Conservation (phyloP, 2,329 filamentous ascomycete species). For the Thielaviopsis cerberus region DNA sequence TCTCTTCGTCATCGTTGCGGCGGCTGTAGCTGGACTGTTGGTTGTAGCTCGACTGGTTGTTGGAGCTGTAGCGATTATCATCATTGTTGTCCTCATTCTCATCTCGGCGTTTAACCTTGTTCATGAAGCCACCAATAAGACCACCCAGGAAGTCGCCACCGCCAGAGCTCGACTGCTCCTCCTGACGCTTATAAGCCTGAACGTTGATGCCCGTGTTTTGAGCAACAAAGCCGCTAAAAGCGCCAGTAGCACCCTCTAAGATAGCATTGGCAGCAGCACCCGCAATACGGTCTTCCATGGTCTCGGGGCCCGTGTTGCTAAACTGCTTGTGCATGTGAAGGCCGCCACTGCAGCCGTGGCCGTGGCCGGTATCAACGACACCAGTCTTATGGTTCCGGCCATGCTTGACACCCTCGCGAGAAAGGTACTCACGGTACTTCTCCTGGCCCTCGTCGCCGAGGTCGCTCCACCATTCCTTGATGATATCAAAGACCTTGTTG, state of each 20-base stretch:
- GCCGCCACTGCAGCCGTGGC: conserved; percentile 65
- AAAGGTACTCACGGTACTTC: conserved; percentile 55
- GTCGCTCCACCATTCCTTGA: conserved; percentile 65
- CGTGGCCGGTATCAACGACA: conserved; percentile 65
- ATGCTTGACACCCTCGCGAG: conserved; percentile 55
- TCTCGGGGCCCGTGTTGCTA: conserved; percentile 23
- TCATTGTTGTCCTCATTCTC: conserved; percentile 21
- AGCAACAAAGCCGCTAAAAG: conserved; percentile 27
- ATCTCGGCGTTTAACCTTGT: conserved; percentile 28
- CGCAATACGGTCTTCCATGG: conserved; percentile 37
- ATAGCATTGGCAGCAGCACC: conserved; percentile 37
- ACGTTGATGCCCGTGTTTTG: conserved; percentile 28
- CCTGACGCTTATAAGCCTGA: conserved; percentile 17
- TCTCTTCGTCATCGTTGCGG: conserved; percentile 25
- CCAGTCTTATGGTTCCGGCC: conserved; percentile 77
- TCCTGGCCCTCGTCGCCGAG: conserved; percentile 44
- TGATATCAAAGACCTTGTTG: conserved; percentile 55
- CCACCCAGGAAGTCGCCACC: conserved; percentile 51
- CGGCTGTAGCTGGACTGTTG: conserved; percentile 43
- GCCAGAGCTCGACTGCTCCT: conserved; percentile 36
- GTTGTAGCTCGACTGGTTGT: conserved; percentile 36
- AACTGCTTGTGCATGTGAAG: conserved; percentile 58
- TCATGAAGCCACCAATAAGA: conserved; percentile 44
- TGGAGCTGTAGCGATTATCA: conserved; percentile 34
- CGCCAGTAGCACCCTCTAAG: conserved; percentile 37